Percentiles rank a stretch among this genome's conserved stretches.
Conservation (phyloP, 2,329 filamentous ascomycete genomes). For the Beauveria asiatica region DNA sequence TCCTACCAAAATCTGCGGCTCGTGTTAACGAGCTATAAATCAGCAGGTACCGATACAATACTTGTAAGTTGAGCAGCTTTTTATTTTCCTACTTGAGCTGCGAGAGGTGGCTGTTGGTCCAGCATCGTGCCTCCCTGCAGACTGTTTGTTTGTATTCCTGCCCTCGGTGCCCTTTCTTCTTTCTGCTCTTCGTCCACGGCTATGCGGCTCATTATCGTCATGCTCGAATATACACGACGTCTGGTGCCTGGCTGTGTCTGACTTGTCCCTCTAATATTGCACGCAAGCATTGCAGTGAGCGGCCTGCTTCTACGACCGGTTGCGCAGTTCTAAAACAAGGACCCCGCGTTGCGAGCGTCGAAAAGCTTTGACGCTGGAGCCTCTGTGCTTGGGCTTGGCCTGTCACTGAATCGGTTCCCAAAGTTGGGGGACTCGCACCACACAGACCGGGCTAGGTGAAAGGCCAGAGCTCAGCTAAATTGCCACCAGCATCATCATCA, state of each 20-base stretch:
- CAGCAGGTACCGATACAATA: not conserved
- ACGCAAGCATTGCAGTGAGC: not conserved
- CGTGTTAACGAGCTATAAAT: not conserved
- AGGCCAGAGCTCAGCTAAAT: not conserved
- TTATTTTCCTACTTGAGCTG: not conserved
- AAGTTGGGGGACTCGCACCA: not conserved
- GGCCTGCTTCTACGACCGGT: not conserved
- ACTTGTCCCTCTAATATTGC: not conserved
- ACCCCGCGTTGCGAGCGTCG: not conserved
- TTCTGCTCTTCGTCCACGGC: not conserved
- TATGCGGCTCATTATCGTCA: not conserved
- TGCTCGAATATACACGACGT: not conserved
- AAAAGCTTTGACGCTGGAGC: not conserved
- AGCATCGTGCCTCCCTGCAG: not conserved
- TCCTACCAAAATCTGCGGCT: not conserved
- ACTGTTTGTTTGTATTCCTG: not conserved
- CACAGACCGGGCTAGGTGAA: not conserved
- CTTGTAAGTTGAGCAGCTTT: not conserved
- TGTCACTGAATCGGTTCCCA: not conserved
- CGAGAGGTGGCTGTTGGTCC: not conserved
- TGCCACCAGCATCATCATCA: not conserved
- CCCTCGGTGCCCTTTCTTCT: not conserved
- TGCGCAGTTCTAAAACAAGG: not conserved
- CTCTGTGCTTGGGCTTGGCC: not conserved
- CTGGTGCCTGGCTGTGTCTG: not conserved